Evolutionary conservation across 306 rosid species (phyloP).

Genomic region (Glycine latifolia): DNA sequence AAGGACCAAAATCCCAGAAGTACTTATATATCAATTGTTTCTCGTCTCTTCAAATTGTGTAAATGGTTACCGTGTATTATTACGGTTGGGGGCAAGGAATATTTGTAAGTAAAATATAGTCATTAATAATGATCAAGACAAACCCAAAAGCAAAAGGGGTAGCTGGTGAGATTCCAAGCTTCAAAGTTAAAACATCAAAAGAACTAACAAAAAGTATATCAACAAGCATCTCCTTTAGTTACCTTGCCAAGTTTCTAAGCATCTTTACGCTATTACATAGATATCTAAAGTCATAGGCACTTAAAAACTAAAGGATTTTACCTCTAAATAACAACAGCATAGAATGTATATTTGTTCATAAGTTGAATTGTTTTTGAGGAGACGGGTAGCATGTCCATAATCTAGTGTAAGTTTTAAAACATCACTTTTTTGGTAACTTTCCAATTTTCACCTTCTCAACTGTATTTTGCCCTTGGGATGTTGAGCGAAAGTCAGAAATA

Average conservation of each 20-base stretch:
- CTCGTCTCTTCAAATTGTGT: not conserved
- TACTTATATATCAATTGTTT: not conserved
- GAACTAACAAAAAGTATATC: not conserved
- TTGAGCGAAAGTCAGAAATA: not conserved
- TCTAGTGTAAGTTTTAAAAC: not conserved
- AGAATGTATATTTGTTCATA: not conserved
- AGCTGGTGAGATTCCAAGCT: constrained; percentile 9
- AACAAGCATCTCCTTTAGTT: constrained; percentile 15
- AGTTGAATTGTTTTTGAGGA: constrained; percentile 12
- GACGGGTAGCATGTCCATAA: not conserved
- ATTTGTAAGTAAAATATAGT: not conserved
- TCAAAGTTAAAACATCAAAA: constrained; percentile 2
- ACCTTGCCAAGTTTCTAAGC: constrained; percentile 7
- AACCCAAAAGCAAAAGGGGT: not conserved
- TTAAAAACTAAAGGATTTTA: not conserved
- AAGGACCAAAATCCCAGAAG: not conserved
- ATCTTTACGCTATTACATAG: constrained; percentile 7
- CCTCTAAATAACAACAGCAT: not conserved
- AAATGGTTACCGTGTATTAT: not conserved
- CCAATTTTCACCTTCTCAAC: not conserved
- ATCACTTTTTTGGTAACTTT: not conserved
- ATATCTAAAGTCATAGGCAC: not conserved
- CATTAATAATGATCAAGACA: not conserved
- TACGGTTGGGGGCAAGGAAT: not conserved
- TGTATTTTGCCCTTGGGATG: not conserved